Conservation (phyloP, 2,329 filamentous ascomycete species). For the Fusarium citri region DNA sequence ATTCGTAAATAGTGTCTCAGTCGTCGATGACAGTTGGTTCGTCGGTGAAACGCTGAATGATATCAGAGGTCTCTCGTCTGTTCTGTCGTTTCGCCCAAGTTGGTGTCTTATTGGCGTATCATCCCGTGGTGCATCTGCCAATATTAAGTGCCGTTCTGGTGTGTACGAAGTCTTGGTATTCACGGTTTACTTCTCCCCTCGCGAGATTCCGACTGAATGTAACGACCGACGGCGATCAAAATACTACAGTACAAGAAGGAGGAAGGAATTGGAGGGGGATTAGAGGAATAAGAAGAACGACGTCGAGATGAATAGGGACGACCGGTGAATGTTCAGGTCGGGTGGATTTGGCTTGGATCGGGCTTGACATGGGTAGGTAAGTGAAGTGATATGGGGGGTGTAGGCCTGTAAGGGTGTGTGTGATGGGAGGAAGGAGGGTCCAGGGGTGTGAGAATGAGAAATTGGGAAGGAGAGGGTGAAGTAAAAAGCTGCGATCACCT, state of each 20-base stretch:
- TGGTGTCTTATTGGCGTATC: constrained; percentile 20
- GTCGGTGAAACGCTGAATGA: constrained; percentile 3
- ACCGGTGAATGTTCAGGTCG: constrained; percentile 32
- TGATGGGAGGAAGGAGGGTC: background rate
- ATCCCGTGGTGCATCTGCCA: constrained; percentile 6
- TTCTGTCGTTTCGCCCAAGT: constrained; percentile 4
- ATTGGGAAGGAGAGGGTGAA: background rate
- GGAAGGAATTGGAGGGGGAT: constrained; percentile 14
- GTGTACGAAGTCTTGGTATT: constrained; percentile 6
- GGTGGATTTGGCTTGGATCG: constrained; percentile 36
- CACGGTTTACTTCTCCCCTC: constrained; percentile 13
- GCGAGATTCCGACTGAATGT: background rate
- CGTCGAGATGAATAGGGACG: constrained; percentile 39
- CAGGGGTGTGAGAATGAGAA: background rate
- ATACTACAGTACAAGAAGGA: constrained; percentile 15
- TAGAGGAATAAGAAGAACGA: constrained; percentile 36
- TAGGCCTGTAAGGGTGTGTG: background rate
- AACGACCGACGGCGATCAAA: constrained; percentile 12
- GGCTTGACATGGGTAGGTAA: constrained; percentile 31
- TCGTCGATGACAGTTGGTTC: constrained; percentile 10
- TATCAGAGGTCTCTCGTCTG: constrained; percentile 16
- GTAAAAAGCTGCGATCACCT: background rate
- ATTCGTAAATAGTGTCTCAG: background rate
- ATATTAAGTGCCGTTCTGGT: constrained; percentile 2
- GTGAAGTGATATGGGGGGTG: constrained; percentile 13